Percentiles rank a stretch among this genome's conserved stretches.
Conservation (phyloP, 352 stramenopile genomes). For the Thalassiosira exigua region DNA sequence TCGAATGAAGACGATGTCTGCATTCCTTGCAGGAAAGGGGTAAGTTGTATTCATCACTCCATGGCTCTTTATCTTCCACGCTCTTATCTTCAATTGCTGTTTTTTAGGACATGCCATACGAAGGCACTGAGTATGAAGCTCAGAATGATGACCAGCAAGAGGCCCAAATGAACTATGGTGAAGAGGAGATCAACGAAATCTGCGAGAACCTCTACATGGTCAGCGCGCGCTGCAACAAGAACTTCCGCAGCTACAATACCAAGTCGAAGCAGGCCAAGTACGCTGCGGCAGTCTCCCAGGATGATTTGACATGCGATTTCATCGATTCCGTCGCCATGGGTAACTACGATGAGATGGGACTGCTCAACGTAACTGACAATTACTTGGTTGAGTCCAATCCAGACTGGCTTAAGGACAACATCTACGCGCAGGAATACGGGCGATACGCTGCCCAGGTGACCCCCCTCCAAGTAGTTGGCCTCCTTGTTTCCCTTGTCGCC, state of each 20-base stretch:
- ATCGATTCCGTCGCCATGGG: slow-evolving; percentile 73
- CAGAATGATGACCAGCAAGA: slow-evolving; percentile 14
- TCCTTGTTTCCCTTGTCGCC: slow-evolving; percentile 29
- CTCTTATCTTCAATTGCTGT: too few relatives aligned
- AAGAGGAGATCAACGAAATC: slow-evolving; percentile 56
- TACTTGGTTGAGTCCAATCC: background rate
- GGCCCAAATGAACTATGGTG: slow-evolving; percentile 20
- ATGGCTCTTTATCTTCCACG: too few relatives aligned
- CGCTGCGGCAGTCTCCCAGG: slow-evolving; percentile 30
- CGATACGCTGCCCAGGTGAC: slow-evolving; percentile 33
- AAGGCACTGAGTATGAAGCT: too few relatives aligned
- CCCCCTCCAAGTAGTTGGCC: slow-evolving; percentile 40
- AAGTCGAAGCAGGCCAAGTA: slow-evolving; percentile 31
- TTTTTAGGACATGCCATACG: too few relatives aligned
- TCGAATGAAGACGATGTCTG: background rate
- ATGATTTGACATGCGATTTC: slow-evolving; percentile 76
- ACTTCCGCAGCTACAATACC: slow-evolving; percentile 33
- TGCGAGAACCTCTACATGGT: slow-evolving; percentile 50
- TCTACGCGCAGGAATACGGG: slow-evolving; percentile 30
- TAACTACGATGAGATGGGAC: slow-evolving; percentile 75
- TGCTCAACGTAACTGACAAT: slow-evolving; percentile 19
- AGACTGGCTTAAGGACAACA: background rate
- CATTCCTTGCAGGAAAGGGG: background rate
- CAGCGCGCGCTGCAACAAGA: slow-evolving; percentile 45
- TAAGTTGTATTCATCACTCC: too few relatives aligned